Percentiles rank a stretch among this genome's conserved stretches.
Evolutionary conservation across 805 yeast species (phyloP).

Genomic region (Saccharomycopsis sp.): DNA sequence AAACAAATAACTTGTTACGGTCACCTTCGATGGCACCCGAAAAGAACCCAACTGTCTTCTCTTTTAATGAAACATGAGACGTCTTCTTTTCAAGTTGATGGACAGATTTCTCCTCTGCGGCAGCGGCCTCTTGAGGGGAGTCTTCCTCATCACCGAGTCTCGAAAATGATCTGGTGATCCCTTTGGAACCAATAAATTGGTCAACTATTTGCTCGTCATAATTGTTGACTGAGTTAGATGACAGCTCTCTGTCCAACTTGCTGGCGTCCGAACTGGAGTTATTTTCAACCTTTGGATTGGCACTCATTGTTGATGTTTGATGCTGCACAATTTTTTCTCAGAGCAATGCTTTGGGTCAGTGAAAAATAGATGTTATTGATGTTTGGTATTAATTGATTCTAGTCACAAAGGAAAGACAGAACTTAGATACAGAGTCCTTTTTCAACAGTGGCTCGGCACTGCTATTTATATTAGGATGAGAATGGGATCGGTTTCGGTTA

Average conservation of each 20-base stretch:
- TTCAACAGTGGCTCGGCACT: not conserved
- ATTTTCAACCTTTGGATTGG: not conserved
- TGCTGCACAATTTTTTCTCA: not conserved
- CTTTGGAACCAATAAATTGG: slow-evolving; percentile 27
- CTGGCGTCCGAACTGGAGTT: not conserved
- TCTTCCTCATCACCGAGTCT: slow-evolving; percentile 71
- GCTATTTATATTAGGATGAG: not conserved
- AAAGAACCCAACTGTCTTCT: slow-evolving; percentile 2
- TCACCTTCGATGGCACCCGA: not conserved
- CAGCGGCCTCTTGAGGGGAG: not conserved
- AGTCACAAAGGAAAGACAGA: too few species aligned
- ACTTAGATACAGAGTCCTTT: too few species aligned
- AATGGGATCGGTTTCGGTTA: not conserved
- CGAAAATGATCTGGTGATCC: slow-evolving; percentile 26
- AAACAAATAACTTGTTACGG: slow-evolving; percentile 5
- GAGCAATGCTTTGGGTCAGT: not conserved
- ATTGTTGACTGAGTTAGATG: not conserved
- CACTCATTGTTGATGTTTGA: not conserved
- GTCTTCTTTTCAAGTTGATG: not conserved
- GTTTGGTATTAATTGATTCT: too few species aligned
- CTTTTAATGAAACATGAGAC: not conserved
- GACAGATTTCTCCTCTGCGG: not conserved
- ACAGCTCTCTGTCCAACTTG: not conserved
- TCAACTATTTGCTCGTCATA: slow-evolving; percentile 44
- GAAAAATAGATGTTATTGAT: too few species aligned